Conservation (phyloP, 208 protist species). For the Novymonas esmeraldas region DNA sequence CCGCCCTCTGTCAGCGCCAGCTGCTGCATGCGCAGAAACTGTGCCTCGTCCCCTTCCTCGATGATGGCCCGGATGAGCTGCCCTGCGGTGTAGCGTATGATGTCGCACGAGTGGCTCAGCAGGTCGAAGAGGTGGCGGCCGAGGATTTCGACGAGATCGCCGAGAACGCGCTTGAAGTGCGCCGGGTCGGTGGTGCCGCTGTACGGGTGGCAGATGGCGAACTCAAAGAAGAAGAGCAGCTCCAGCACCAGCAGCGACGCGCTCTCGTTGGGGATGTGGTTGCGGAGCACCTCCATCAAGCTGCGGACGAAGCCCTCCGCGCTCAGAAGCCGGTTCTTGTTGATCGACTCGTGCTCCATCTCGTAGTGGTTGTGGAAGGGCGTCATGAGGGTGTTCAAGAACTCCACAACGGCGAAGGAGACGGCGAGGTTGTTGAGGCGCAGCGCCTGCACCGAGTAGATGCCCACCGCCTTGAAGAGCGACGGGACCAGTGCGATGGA, state of each 20-base stretch:
- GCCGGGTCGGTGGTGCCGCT: conserved; percentile 82
- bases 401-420: conserved; percentile 85
- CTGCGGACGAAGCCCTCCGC: conserved; percentile 67
- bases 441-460: conserved; percentile 62
- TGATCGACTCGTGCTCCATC: conserved; percentile 79
- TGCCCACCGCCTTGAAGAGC: conserved; percentile 63
- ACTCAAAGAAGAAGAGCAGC: conserved; percentile 92
- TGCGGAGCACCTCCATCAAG: conserved; percentile 70
- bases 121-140: conserved; percentile 82
- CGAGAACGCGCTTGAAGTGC: conserved; percentile 70
- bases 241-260: conserved; percentile 81
- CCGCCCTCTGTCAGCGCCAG: conserved; percentile 85
- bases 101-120: conserved; percentile 75
- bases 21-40: conserved; percentile 86
- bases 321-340: conserved; percentile 88
- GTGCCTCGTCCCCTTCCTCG: conserved; percentile 87
- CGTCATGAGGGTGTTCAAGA: conserved; percentile 91
- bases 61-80: conserved; percentile 90
- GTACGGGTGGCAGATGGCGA: conserved; percentile 90
- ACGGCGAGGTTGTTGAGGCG: conserved; percentile 69
- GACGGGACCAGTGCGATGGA: conserved; percentile 72
- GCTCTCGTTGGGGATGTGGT: conserved; percentile 74
- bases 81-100: conserved; percentile 85
- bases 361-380: conserved; percentile 95
- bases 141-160: conserved; percentile 61